These are phyloP conservation scores for Plectosphaerella plurivora DNA, from an alignment of 2,329 filamentous ascomycete species.

Conservation along the genomic window DNA sequence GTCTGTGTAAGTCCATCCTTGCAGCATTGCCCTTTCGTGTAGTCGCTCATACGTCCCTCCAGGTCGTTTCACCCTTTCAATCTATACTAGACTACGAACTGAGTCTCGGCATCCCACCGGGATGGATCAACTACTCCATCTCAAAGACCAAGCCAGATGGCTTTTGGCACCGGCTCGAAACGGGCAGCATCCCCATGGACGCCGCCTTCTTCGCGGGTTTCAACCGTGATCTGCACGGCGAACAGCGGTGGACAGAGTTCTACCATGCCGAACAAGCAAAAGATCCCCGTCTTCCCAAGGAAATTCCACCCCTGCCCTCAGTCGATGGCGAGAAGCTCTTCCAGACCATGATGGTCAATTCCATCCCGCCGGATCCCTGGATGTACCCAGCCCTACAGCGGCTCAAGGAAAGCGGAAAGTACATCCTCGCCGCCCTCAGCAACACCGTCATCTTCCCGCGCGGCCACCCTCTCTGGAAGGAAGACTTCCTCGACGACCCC, in stretches of 20 bases:
- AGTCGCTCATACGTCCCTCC: not conserved
- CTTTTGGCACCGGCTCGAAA: slow-evolving; percentile 84
- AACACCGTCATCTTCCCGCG: slow-evolving; percentile 87
- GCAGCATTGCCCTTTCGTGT: not conserved
- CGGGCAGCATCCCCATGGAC: slow-evolving; percentile 75
- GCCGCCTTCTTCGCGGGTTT: slow-evolving; percentile 72
- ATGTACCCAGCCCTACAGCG: slow-evolving; percentile 79
- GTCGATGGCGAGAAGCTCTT: slow-evolving; percentile 79
- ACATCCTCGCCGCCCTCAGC: slow-evolving; percentile 75
- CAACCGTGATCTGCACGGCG: slow-evolving; percentile 65
- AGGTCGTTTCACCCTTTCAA: slow-evolving; percentile 91
- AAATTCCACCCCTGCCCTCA: slow-evolving; percentile 59
- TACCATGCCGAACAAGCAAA: slow-evolving; percentile 40
- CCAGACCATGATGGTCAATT: slow-evolving; percentile 82
- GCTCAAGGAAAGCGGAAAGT: slow-evolving; percentile 59
- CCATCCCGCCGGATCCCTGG: slow-evolving; percentile 70
- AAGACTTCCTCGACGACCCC: slow-evolving; percentile 48
- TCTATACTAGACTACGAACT: slow-evolving; percentile 89
- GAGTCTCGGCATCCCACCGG: slow-evolving; percentile 69
- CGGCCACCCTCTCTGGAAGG: slow-evolving; percentile 61
- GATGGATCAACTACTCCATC: slow-evolving; percentile 91
- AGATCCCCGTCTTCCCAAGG: slow-evolving; percentile 30
- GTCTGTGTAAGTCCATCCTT: slow-evolving; percentile 73
- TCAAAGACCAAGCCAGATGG: slow-evolving; percentile 73
- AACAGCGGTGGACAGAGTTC: slow-evolving; percentile 65